Evolutionary conservation across 768 basidiomycete species (phyloP).

Genomic region (Auriscalpium orientale): DNA sequence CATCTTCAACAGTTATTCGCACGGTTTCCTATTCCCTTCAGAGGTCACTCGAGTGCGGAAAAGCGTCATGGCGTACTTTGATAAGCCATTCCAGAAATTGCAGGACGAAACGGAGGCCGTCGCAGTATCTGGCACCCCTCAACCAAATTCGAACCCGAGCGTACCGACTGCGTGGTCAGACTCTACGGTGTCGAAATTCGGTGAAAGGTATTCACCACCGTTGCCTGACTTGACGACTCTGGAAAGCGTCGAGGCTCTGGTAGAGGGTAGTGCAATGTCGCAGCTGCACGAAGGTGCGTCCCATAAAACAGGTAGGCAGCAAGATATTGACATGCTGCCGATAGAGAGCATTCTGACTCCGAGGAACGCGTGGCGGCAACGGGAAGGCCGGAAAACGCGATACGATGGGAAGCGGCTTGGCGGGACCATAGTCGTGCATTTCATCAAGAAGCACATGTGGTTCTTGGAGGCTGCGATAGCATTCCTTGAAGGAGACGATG

Average conservation of each 20-base stretch:
- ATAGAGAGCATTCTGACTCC: constrained; percentile 52
- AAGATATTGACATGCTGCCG: not conserved
- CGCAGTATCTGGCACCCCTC: constrained; percentile 18
- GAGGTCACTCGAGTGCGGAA: constrained; percentile 65
- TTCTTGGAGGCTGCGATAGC: constrained; percentile 90
- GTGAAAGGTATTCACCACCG: constrained; percentile 66
- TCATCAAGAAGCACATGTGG: constrained; percentile 97
- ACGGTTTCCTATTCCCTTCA: constrained; percentile 92
- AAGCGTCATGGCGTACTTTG: constrained; percentile 45
- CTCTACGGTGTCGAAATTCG: constrained; percentile 85
- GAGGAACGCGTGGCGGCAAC: constrained; percentile 59
- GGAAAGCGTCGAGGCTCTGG: constrained; percentile 83
- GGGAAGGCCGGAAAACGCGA: constrained; percentile 60
- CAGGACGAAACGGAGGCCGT: constrained; percentile 7
- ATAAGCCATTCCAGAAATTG: constrained; percentile 33
- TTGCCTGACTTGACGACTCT: constrained; percentile 51
- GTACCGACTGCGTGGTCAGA: constrained; percentile 61
- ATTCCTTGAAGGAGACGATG: constrained; percentile 72
- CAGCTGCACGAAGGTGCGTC: constrained; percentile 51
- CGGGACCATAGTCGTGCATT: constrained; percentile 93
- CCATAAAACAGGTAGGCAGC: not conserved
- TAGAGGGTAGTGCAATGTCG: constrained; percentile 88
- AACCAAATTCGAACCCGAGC: constrained; percentile 18
- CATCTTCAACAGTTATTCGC: constrained; percentile 61
- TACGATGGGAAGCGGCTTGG: constrained; percentile 71